Evolutionary conservation across 306 rosid species (phyloP), one percentile per base, ranked within the genome.

Genomic region (Morella rubra): DNA sequence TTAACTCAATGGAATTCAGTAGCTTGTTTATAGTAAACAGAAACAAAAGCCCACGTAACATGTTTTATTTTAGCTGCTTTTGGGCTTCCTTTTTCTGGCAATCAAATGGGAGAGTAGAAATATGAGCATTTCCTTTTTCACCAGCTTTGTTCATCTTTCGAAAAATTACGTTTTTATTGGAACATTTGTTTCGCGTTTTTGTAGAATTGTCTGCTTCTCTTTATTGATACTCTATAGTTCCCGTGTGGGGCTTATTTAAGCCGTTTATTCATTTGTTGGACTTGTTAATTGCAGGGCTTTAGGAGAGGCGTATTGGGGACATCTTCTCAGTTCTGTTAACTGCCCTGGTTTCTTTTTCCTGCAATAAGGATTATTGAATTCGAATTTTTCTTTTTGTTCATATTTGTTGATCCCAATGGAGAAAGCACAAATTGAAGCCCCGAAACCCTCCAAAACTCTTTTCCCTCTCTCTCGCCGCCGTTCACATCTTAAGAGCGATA

Each of bases 401-500:
- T 32, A 32, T 32, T 32, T 32, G 5, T n/a, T 15, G 27, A 19
- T 54, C 42, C n/a, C 73, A 41, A 81, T 81, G 91, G 87, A 79
- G 81, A 80, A 83, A 60, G 44, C 75, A 68, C 79, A 78, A 75
- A 44, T 69, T 53, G 77, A 72, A 76, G 24, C 70, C 4, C 61
- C 66, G 7, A 73, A 59, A 44, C n/a, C 79, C 32, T 82, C 87
- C 37, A 58, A 85, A 64, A 41, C 44, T 7, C 37, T 61, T 22
- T 58, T 27, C 61, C 69, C 71, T 73, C 86, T 82, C 70, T 85
- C 87, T 76, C 86, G 77, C 44, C 84, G 83, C 42, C 86, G 85
- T 44, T 78, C 88, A 44, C 87, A 81, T 40, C 84, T 91, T 45
- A 86, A 73, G 76, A 90, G 97, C 70, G 68, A 80, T 41, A 85